phyloP scores from a whole-genome alignment of 2,329 filamentous ascomycete species.

The Chaetoscypha palmicola region DNA sequence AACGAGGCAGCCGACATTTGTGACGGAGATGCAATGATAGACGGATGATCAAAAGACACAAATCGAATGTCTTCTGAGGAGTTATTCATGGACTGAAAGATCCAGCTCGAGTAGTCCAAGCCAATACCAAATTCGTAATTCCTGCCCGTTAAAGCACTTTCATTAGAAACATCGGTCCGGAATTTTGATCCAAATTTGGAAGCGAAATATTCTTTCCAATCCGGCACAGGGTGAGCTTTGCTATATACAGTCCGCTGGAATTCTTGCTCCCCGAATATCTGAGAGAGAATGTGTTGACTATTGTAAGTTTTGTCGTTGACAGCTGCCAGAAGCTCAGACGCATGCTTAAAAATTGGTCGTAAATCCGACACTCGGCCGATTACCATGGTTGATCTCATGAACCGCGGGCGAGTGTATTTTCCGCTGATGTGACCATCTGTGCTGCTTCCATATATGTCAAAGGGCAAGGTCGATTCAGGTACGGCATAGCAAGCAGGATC shows the following conservation, averaged over 20 bases:
- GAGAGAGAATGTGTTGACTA: slow-evolving; percentile 33
- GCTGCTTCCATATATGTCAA: slow-evolving; percentile 40
- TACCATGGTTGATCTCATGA: slow-evolving; percentile 40
- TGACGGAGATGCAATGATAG: slow-evolving; percentile 10
- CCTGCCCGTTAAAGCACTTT: background rate
- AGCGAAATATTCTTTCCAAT: slow-evolving; percentile 3
- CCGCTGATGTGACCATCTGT: slow-evolving; percentile 33
- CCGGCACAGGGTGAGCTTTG: background rate
- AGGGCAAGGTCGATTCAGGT: slow-evolving; percentile 43
- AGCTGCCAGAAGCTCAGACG: slow-evolving; percentile 11
- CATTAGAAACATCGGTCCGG: background rate
- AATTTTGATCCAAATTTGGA: slow-evolving; percentile 26
- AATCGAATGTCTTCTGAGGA: slow-evolving; percentile 16
- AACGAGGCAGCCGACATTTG: slow-evolving; percentile 5
- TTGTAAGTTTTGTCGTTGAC: background rate
- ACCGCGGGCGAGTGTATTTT: slow-evolving; percentile 38
- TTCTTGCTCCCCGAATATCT: slow-evolving; percentile 48
- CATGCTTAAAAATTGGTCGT: slow-evolving; percentile 37
- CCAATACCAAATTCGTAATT: slow-evolving; percentile 22
- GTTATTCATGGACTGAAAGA: slow-evolving; percentile 21
- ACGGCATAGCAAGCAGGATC: slow-evolving; percentile 46
- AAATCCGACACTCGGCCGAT: slow-evolving; percentile 46
- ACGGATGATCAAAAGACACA: slow-evolving; percentile 15
- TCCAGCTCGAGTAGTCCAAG: slow-evolving; percentile 18
- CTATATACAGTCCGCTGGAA: slow-evolving; percentile 33